A percentile compares a stretch with the other conserved stretches of the same genome.
Evolutionary conservation across 495 filamentous ascomycete genomes (phyloP).

Genomic region (Mytilinidion resinicola): DNA sequence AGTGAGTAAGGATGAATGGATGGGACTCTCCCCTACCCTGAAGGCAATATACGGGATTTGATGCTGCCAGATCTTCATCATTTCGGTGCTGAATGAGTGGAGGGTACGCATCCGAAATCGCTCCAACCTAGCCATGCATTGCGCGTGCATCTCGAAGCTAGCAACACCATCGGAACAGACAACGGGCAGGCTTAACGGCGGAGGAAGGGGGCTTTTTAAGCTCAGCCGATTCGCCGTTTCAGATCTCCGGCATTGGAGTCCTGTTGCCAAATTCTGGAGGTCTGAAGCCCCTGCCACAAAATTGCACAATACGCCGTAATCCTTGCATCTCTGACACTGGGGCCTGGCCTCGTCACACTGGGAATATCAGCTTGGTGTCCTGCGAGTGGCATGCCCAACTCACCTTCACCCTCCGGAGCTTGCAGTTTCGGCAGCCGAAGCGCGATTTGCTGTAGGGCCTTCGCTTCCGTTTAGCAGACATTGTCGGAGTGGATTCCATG

Average conservation of each 20-base stretch:
- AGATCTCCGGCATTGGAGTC: slow-evolving; percentile 2
- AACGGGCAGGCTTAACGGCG: not conserved
- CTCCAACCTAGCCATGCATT: not conserved
- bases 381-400: not conserved
- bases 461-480: slow-evolving; percentile 27
- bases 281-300: slow-evolving; percentile 39
- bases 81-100: not conserved
- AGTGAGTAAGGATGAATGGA: not conserved
- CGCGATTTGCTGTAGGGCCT: slow-evolving; percentile 41
- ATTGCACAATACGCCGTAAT: slow-evolving; percentile 41
- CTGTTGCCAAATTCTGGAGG: slow-evolving; percentile 1
- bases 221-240: not conserved
- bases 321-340: slow-evolving; percentile 37
- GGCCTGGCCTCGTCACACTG: slow-evolving; percentile 46
- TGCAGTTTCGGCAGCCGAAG: slow-evolving; percentile 44
- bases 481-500: no score
- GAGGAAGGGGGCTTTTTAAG: not conserved
- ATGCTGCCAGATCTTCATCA: not conserved
- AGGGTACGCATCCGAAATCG: not conserved
- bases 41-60: slow-evolving; percentile 19
- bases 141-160: not conserved
- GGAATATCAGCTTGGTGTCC: not conserved
- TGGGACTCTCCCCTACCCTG: slow-evolving; percentile 24
- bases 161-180: not conserved
- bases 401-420: slow-evolving; percentile 43